Conservation (phyloP, 805 yeast genomes). For the Peterozyma xylosa region DNA sequence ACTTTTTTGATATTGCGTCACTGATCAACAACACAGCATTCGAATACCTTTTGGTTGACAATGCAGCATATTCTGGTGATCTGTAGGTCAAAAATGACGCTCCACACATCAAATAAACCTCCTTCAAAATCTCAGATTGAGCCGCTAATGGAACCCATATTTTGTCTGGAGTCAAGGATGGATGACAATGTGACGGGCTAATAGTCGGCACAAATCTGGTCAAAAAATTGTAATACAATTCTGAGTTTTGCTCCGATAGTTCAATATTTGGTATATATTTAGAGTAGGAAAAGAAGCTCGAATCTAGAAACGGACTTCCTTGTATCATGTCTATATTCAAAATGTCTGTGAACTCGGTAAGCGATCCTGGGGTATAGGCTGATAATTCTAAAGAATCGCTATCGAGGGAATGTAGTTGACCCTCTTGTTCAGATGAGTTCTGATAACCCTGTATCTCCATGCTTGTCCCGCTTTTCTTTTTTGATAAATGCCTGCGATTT, state of each 20-base stretch:
- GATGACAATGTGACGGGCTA: slow-evolving; percentile 34
- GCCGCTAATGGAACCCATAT: slow-evolving; percentile 30
- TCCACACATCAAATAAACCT: slow-evolving; percentile 33
- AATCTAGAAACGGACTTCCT: too few relatives aligned
- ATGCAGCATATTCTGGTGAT: slow-evolving; percentile 16
- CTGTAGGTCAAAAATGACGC: slow-evolving; percentile 28
- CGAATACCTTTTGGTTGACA: slow-evolving; percentile 16
- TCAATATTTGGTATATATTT: slow-evolving; percentile 7
- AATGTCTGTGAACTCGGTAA: too few relatives aligned
- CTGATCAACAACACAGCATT: slow-evolving; percentile 17
- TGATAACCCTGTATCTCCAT: too few relatives aligned
- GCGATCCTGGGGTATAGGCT: too few relatives aligned
- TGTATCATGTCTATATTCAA: too few relatives aligned
- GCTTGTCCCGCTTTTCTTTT: too few relatives aligned
- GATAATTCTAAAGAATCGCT: too few relatives aligned
- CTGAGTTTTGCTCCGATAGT: slow-evolving; percentile 2
- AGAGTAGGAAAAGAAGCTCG: not conserved
- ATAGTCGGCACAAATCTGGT: slow-evolving; percentile 32
- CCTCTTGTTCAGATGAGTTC: too few relatives aligned
- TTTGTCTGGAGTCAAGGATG: slow-evolving; percentile 29
- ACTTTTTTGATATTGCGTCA: slow-evolving; percentile 14
- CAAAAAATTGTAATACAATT: slow-evolving; percentile 25
- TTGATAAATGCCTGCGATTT: too few relatives aligned
- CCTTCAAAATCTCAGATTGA: slow-evolving; percentile 20
- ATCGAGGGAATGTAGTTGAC: too few relatives aligned